These are phyloP conservation scores for Lactuca sativa DNA, from an alignment of 129 eudicot species.

Conservation along the genomic window DNA sequence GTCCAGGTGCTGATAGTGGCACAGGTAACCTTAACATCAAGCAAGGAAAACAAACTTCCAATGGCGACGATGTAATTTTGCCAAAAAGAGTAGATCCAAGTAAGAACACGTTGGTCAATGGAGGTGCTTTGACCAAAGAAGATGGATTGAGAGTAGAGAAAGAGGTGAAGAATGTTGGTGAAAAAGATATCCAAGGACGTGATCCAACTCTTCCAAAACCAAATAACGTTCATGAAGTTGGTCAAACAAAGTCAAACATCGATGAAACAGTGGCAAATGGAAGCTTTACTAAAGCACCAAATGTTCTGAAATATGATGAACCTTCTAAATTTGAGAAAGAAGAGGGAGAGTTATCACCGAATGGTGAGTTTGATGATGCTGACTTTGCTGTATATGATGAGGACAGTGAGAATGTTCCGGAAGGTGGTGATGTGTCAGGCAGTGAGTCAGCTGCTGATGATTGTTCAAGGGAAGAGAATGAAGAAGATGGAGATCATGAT, in stretches of 20 bases:
- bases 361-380: slow-evolving; percentile 70
- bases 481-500: slow-evolving; percentile 70
- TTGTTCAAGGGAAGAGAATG: slow-evolving; percentile 74
- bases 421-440: slow-evolving; percentile 80
- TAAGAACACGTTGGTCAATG: slow-evolving; percentile 45
- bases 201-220: slow-evolving; percentile 41
- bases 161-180: slow-evolving; percentile 31
- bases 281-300: slow-evolving; percentile 33
- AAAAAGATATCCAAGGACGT: slow-evolving; percentile 49
- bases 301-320: slow-evolving; percentile 32
- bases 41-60: slow-evolving; percentile 50
- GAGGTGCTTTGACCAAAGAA: slow-evolving; percentile 43
- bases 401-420: slow-evolving; percentile 81
- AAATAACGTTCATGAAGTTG: slow-evolving; percentile 40
- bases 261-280: slow-evolving; percentile 51
- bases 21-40: slow-evolving; percentile 32
- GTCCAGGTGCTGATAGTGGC: slow-evolving; percentile 50
- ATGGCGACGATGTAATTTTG: slow-evolving; percentile 52
- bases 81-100: slow-evolving; percentile 41
- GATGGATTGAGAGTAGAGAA: slow-evolving; percentile 38
- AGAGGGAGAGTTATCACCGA: slow-evolving; percentile 96
- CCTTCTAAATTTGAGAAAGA: slow-evolving; percentile 80
- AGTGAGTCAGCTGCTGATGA: slow-evolving; percentile 96
- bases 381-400: slow-evolving; percentile 59
- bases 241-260: slow-evolving; percentile 48